Evolutionary conservation across 139 green algal genomes (phyloP).

Genomic region (Trebouxia sp.): DNA sequence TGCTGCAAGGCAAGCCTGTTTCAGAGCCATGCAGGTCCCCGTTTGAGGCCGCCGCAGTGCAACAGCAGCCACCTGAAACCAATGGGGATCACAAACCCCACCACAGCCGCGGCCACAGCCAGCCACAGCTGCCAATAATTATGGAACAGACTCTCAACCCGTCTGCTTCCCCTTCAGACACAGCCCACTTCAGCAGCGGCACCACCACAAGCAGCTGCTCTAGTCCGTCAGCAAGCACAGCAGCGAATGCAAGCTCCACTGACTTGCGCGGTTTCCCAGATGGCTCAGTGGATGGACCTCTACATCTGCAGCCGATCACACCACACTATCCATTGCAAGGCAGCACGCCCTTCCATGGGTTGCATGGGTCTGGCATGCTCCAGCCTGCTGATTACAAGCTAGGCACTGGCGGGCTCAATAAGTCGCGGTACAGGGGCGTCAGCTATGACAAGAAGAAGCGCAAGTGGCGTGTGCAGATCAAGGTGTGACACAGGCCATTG

Average conservation of each 20-base stretch:
- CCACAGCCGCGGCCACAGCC: background rate
- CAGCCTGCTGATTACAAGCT: conserved; percentile 5
- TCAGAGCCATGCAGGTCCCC: background rate
- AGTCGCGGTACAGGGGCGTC: conserved; percentile 67
- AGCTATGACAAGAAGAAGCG: conserved; percentile 79
- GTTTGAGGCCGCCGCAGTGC: background rate
- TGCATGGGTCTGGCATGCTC: background rate
- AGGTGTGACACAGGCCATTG: conserved; percentile 43
- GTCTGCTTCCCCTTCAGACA: conserved; percentile 13
- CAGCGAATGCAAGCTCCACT: background rate
- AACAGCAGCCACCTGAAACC: background rate
- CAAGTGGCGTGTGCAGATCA: conserved; percentile 82
- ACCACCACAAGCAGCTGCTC: conserved; percentile 3
- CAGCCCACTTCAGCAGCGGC: background rate
- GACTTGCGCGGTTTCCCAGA: background rate
- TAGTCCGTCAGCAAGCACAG: conserved; percentile 11
- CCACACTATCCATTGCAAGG: background rate
- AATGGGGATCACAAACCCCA: too few relatives aligned
- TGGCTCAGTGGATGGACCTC: background rate
- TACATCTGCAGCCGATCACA: background rate
- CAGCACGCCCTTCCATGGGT: background rate
- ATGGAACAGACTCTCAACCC: background rate
- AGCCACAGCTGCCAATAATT: background rate
- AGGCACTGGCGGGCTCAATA: conserved; percentile 36
- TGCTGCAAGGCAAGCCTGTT: conserved; percentile 23